Percentiles rank a stretch among this genome's conserved stretches.
These are phyloP conservation scores for Alternaria incomplexa DNA, from an alignment of 2,329 filamentous ascomycete species.

Conservation along the genomic window DNA sequence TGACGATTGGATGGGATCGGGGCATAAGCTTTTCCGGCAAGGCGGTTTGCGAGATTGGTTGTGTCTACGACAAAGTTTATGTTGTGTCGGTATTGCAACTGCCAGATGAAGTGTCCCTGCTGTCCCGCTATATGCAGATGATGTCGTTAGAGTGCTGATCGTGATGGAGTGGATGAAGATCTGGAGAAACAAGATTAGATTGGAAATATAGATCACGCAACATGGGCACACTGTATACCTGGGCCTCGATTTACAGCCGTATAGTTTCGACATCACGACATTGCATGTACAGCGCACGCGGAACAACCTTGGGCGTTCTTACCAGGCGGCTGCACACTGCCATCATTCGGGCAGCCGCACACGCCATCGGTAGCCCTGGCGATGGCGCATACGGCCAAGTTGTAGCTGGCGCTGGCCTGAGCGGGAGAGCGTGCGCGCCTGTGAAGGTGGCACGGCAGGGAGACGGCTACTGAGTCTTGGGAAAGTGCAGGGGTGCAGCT, in stretches of 20 bases:
- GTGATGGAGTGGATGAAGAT: not conserved
- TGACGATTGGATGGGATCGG: conserved; percentile 4
- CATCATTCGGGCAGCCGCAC: conserved; percentile 7
- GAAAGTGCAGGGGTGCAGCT: conserved; percentile 16
- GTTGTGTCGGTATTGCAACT: not conserved
- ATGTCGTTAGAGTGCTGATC: not conserved
- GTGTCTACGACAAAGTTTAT: conserved; percentile 1
- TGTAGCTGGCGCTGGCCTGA: conserved; percentile 12
- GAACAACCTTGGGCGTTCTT: not conserved
- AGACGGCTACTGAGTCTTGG: conserved; percentile 19
- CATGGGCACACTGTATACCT: not conserved
- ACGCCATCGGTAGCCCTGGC: conserved; percentile 11
- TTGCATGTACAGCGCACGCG: not conserved
- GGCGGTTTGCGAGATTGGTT: conserved; percentile 3
- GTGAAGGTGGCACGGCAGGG: conserved; percentile 28
- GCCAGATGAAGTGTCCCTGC: not conserved
- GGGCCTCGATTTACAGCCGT: not conserved
- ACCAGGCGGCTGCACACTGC: conserved; percentile 1
- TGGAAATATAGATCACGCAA: not conserved
- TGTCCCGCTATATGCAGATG: not conserved
- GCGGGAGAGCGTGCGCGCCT: conserved; percentile 8
- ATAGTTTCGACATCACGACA: not conserved
- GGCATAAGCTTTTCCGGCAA: conserved; percentile 11
- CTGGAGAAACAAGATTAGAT: not conserved
- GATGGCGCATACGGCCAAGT: conserved; percentile 7